Base-by-base conservation (phyloP, 306 rosid species). In the Inga oerstediana region DNA sequence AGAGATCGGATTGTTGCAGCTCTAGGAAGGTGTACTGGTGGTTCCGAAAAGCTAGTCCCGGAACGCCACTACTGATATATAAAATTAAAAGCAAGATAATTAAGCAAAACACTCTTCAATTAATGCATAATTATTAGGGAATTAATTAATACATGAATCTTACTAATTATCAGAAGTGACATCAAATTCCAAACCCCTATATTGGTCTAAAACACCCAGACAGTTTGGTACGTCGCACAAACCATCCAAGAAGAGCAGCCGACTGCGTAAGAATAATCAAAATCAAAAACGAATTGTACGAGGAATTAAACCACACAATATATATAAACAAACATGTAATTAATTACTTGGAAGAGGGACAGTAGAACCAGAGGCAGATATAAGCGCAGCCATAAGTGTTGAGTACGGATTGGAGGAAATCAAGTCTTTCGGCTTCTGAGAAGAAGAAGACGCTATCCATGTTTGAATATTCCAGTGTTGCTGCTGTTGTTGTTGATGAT, bases 41-140 rank as follows among this genome's bases (percentile, higher is more conserved):
- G 34, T 84, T 89, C 81, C 85, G 69, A 79, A 91, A 90, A 58
- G 95, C 94, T 22, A 86, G 85, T 78, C 98, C 98, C 43, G 98
- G 98, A 86, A 95, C 87, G 67, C 84, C 61, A 72, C 98, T 92
- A 80, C 74, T 19, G 30, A 27, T 27, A 27, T 27, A 27, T 27
- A 27, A 27, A 35, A 67, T 27, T 27, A 27, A 27, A 82, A 70
- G 22, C 22, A 6, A 52, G 24, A 62, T 43, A 82, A 74, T 27
- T 48, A 82, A 77, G 61, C 16, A 11, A 4, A 24, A 24, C 27
- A 61, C 67, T 22, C 66, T 61, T 61, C 35, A 19, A 2, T n/a
- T 2, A 11, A 48, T 48, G 5, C 14, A n/a, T 59, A 16, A 32
- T 45, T 45, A 45, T 32, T 2, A 19, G 78, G 65, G 65, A 13